Conservation (phyloP, 2,329 filamentous ascomycete species). For the Metarhizium robertsii region DNA sequence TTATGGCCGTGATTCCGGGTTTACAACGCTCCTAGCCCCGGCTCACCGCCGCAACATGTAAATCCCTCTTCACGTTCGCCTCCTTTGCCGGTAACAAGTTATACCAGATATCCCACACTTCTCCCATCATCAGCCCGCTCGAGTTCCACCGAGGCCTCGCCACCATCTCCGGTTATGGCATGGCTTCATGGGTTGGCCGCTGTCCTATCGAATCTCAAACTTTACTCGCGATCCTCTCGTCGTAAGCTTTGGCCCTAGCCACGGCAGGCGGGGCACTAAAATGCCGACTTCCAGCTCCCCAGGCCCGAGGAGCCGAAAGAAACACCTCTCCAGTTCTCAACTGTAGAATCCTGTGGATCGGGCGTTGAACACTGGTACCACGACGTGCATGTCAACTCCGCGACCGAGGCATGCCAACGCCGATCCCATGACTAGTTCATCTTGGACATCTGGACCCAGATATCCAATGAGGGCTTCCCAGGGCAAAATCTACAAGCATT, state of each 20-base stretch:
- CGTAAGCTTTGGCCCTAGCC: neutral
- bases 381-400: too few relatives aligned
- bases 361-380: neutral
- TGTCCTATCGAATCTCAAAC: neutral
- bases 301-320: constrained; percentile 3
- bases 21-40: too few relatives aligned
- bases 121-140: neutral
- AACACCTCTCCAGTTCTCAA: neutral
- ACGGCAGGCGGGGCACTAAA: neutral
- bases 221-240: neutral
- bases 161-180: neutral
- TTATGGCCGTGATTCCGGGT: too few relatives aligned
- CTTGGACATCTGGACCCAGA: neutral
- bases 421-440: neutral
- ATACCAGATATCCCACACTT: too few relatives aligned
- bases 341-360: neutral
- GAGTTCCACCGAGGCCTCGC: neutral
- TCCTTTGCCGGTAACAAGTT: too few relatives aligned
- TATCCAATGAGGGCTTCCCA: neutral
- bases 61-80: too few relatives aligned
- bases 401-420: neutral
- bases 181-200: neutral
- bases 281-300: constrained; percentile 3
- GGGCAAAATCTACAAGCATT: neutral
- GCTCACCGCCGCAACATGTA: too few relatives aligned